Percentiles rank a stretch among this genome's conserved stretches.
Evolutionary conservation across 2,329 filamentous ascomycete species (phyloP).

Genomic region (Ceratocystis alfenasii): DNA sequence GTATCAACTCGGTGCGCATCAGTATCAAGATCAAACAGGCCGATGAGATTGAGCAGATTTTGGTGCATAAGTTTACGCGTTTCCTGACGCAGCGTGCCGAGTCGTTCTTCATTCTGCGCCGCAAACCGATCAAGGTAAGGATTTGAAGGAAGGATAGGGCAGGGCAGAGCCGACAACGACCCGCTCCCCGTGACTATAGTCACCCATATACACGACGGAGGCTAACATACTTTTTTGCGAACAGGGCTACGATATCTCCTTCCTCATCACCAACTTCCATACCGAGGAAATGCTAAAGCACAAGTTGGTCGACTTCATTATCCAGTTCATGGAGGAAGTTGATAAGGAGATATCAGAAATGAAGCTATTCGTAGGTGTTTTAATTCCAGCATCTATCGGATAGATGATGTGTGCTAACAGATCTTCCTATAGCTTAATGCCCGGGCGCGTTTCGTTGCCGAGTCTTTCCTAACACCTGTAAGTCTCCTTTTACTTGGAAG

Average conservation of each 20-base stretch:
- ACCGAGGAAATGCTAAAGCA: conserved; percentile 98
- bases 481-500: conserved; percentile 24
- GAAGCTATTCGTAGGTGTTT: conserved; percentile 83
- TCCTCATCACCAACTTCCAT: conserved; percentile 97
- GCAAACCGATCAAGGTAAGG: conserved; percentile 69
- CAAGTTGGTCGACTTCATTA: conserved; percentile 97
- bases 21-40: conserved; percentile 99
- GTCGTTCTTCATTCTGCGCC: conserved; percentile 88
- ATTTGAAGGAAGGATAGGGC: background rate
- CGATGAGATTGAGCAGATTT: conserved; percentile 94
- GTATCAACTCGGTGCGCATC: conserved; percentile 90
- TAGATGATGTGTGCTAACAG: background rate
- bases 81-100: conserved; percentile 95
- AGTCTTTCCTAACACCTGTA: conserved; percentile 94
- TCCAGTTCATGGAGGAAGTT: conserved; percentile 99
- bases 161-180: background rate
- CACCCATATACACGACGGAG: background rate
- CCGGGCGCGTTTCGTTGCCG: conserved; percentile 89
- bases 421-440: conserved; percentile 65
- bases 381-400: background rate
- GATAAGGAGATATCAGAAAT: conserved; percentile 99
- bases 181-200: conserved; percentile 40
- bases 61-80: conserved; percentile 96
- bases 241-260: conserved; percentile 87
- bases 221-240: conserved; percentile 3